Evolutionary conservation across 2,329 filamentous ascomycete genomes (phyloP).

Genomic region (Sporothrix dimorphospora): DNA sequence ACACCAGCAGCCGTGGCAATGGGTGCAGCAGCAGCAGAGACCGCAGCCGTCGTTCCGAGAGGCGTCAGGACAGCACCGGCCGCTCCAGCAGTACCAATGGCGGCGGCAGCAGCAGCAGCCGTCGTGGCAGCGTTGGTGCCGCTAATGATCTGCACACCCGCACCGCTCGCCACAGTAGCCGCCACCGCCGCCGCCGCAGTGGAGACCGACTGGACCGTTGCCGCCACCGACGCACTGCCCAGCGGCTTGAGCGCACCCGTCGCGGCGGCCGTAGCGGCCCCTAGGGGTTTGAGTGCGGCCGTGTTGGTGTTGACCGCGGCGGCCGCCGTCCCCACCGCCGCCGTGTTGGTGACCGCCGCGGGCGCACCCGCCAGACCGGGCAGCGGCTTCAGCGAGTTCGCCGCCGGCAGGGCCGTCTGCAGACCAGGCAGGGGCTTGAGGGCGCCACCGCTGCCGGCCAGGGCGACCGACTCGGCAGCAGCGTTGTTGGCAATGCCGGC

Average conservation of each 20-base stretch:
- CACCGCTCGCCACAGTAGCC: not conserved
- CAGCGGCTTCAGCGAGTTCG: conserved; percentile 30
- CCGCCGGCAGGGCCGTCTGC: conserved; percentile 17
- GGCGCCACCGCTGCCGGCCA: conserved; percentile 23
- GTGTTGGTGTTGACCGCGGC: conserved; percentile 24
- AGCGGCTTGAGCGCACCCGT: conserved; percentile 31
- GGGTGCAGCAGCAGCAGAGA: not conserved
- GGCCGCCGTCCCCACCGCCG: conserved; percentile 1
- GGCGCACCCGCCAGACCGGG: conserved; percentile 29
- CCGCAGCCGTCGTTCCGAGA: not conserved
- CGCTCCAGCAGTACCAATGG: not conserved
- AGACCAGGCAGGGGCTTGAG: conserved; percentile 33
- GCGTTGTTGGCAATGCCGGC: conserved; percentile 22
- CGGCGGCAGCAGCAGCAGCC: not conserved
- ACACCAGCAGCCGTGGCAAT: not conserved
- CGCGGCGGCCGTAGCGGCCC: not conserved
- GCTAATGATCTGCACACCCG: not conserved
- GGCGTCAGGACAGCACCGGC: not conserved
- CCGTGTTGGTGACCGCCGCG: not conserved
- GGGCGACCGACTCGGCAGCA: conserved; percentile 4
- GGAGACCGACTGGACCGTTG: not conserved
- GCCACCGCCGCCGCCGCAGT: not conserved
- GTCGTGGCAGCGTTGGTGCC: not conserved
- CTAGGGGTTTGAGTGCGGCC: conserved; percentile 19
- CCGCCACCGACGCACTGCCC: conserved; percentile 18